Conservation (phyloP, 1,284 basidiomycete species). For the Laetiporus sulphureus region DNA sequence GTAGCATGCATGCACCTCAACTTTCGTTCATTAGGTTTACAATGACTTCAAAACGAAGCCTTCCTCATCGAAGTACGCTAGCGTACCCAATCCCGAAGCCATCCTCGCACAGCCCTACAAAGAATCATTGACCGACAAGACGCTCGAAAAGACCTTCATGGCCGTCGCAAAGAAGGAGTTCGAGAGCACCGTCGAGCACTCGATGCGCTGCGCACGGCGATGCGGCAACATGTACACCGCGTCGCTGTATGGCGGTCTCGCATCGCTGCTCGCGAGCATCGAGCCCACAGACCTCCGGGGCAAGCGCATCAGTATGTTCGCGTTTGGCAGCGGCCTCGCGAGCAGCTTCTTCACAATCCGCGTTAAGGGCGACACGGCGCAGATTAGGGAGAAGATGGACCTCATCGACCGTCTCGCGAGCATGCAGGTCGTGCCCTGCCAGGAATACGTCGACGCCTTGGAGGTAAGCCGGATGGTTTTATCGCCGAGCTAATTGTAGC, state of each 20-base stretch:
- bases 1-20: not conserved
- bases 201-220: constrained; percentile 78
- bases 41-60: constrained; percentile 91
- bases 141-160: constrained; percentile 92
- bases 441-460: constrained; percentile 77
- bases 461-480: constrained; percentile 39
- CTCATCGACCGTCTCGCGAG: constrained; percentile 70
- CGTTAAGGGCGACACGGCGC: constrained; percentile 79
- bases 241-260: constrained; percentile 92
- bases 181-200: constrained; percentile 65
- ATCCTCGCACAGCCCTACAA: constrained; percentile 63
- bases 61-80: constrained; percentile 65
- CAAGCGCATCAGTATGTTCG: constrained; percentile 89
- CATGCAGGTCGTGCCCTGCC: constrained; percentile 90
- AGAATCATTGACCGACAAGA: constrained; percentile 86
- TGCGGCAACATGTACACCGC: constrained; percentile 99
- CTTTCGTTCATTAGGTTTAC: constrained; percentile 43
- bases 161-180: constrained; percentile 67
- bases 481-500: not conserved
- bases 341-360: constrained; percentile 86
- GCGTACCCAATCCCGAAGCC: constrained; percentile 63
- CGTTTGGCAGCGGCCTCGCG: constrained; percentile 91
- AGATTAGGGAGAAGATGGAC: constrained; percentile 77
- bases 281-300: constrained; percentile 61
- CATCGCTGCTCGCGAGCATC: constrained; percentile 70